Evolutionary conservation across 2,329 filamentous ascomycete species (phyloP).

Genomic region (Fusarium chuoi): DNA sequence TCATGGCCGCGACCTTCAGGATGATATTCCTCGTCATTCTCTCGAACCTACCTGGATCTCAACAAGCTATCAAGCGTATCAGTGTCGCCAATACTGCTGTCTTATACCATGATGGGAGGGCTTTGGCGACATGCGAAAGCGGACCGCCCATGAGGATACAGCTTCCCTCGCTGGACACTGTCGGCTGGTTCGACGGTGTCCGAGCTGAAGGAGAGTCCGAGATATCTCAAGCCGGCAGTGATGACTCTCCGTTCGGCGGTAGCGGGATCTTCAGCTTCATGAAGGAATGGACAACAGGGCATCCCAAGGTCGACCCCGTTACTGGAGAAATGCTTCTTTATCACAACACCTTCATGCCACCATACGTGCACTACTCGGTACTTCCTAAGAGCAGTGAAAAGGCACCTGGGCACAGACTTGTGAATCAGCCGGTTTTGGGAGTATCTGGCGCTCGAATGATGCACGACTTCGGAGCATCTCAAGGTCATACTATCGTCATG

Average conservation of each 20-base stretch:
- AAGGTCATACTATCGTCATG: constrained; percentile 71
- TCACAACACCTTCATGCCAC: constrained; percentile 72
- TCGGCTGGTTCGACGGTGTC: constrained; percentile 76
- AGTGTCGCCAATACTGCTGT: constrained; percentile 77
- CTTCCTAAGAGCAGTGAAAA: neutral
- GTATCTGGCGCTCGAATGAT: constrained; percentile 75
- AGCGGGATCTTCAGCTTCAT: constrained; percentile 67
- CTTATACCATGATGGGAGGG: constrained; percentile 74
- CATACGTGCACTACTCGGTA: constrained; percentile 74
- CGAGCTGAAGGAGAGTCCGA: constrained; percentile 61
- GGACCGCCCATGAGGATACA: constrained; percentile 74
- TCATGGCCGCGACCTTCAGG: constrained; percentile 6
- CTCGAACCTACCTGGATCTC: constrained; percentile 43
- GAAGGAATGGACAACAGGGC: constrained; percentile 77
- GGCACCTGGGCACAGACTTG: neutral
- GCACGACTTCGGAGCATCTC: constrained; percentile 79
- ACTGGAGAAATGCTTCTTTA: constrained; percentile 75
- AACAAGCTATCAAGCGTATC: constrained; percentile 70
- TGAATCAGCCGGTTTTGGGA: constrained; percentile 63
- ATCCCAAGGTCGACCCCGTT: constrained; percentile 72
- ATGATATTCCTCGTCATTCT: constrained; percentile 54
- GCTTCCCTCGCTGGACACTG: constrained; percentile 71
- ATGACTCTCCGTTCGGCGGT: constrained; percentile 60
- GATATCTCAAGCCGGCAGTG: fast-evolving
- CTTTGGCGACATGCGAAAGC: constrained; percentile 76